phyloP scores from a whole-genome alignment of 441 rosid species.

The Aleurites moluccanus region DNA sequence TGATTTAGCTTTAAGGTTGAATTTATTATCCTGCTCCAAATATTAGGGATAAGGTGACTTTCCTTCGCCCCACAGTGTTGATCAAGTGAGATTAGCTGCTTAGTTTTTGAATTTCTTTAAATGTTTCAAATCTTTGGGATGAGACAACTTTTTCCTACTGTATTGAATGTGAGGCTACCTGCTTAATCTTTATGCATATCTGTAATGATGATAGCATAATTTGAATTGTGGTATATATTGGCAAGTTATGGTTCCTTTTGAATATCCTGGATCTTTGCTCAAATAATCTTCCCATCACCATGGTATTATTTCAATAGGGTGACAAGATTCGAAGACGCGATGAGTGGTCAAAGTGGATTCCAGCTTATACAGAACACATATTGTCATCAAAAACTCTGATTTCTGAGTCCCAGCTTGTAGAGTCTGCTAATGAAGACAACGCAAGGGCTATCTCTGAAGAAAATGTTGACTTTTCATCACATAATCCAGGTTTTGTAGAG shows the following conservation, averaged over 20 bases:
- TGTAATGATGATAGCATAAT: background rate
- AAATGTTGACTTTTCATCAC: conserved; percentile 23
- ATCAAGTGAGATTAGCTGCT: background rate
- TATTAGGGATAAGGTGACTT: background rate
- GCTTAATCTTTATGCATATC: background rate
- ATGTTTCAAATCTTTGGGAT: background rate
- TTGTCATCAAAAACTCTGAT: conserved; percentile 33
- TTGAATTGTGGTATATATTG: conserved; percentile 4
- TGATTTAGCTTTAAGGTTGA: background rate
- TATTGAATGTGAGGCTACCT: background rate
- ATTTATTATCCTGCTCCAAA: background rate
- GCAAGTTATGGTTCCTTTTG: background rate
- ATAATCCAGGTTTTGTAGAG: conserved; percentile 25
- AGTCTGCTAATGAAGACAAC: conserved; percentile 36
- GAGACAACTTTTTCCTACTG: background rate
- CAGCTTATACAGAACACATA: conserved; percentile 29
- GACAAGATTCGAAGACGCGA: conserved; percentile 69
- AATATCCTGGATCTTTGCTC: conserved; percentile 8
- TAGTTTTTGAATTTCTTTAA: background rate
- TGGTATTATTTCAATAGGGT: conserved; percentile 48
- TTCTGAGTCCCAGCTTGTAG: conserved; percentile 39
- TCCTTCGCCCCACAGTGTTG: background rate
- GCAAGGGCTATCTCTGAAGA: conserved; percentile 24
- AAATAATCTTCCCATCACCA: conserved; percentile 22
- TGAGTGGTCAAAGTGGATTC: conserved; percentile 82